Evolutionary conservation across 345 rosid genomes (phyloP), one percentile per base, ranked within the genome.

Genomic region (Gossypium raimondii): DNA sequence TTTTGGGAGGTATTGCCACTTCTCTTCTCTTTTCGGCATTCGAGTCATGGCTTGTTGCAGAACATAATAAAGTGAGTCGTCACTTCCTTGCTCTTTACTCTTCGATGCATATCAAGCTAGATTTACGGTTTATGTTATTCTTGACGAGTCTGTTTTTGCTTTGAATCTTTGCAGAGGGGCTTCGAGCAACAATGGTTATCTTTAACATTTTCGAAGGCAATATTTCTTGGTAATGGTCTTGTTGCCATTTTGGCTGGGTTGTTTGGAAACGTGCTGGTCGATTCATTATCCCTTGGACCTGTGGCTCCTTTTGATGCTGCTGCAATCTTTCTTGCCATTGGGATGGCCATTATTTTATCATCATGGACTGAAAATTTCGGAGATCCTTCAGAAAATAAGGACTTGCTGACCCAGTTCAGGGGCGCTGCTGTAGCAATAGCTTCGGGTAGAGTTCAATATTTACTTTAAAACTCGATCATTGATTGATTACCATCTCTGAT

Each of bases 31-130:
- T 88, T 78, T 94, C 97, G 16, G 89, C 98, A 24, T 94, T 94
- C 72, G 97, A 92, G 82, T 94, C 97, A 29, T 94, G 98, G 98
- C 98, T 94, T 69, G 97, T 94, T 77, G 98, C 98, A 4, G 98
- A 94, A 75, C 98, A 94, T 85, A 86, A 86, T 64, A 94, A 94
- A 97, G 98, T 92, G 48, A 75, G 82, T 17, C 29, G 70, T 81
- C 25, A 44, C 55, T 52, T 60, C 22, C 52, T 58, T 72, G 20
- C 27, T 44, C 41, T 52, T 69, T 72, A 29, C 48, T 61, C 38
- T 41, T 64, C 2, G 8, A 55, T 63, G 11, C 58, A 38, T 17
- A 59, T 70, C 51, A 45, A 41, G 76, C 20, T 18, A 22, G 53
- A 34, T 48, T 71, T 60, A 38, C 22, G 47, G 17, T 59, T 69